Percentiles rank a stretch among this genome's conserved stretches.
These are phyloP conservation scores for Castanea sativa DNA, from an alignment of 306 rosid genomes.

Conservation along the genomic window DNA sequence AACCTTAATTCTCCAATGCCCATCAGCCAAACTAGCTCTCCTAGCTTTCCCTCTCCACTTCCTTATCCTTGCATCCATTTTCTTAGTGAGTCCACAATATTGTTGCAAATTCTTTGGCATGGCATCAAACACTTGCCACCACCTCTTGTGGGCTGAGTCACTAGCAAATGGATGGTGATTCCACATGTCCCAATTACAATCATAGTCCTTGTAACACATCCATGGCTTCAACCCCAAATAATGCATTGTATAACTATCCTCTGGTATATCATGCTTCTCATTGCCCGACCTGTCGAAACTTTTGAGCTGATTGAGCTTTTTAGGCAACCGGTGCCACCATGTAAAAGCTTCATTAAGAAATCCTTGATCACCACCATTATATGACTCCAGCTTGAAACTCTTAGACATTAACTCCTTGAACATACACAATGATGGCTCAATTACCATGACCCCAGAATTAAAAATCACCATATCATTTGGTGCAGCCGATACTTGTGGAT, in stretches of 20 bases:
- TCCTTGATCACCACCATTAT: constrained; percentile 92
- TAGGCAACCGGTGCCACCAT: constrained; percentile 90
- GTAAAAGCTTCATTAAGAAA: constrained; percentile 67
- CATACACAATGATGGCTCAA: constrained; percentile 81
- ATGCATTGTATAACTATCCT: constrained; percentile 44
- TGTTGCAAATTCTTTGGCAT: constrained; percentile 51
- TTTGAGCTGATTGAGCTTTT: constrained; percentile 46
- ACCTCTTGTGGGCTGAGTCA: constrained; percentile 52
- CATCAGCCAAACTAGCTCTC: constrained; percentile 35
- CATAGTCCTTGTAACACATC: constrained; percentile 85
- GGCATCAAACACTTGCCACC: constrained; percentile 76
- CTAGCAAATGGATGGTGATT: constrained; percentile 46
- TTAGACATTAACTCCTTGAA: constrained; percentile 51
- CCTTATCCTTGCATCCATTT: constrained; percentile 40
- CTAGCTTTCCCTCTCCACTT: constrained; percentile 44
- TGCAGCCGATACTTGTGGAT: constrained; percentile 67
- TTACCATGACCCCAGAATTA: constrained; percentile 72
- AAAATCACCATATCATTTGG: constrained; percentile 44
- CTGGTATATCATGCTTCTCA: constrained; percentile 2
- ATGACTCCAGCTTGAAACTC: constrained; percentile 33
- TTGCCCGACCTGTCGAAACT: neutral
- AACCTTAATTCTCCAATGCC: constrained; percentile 59
- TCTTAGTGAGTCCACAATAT: constrained; percentile 54
- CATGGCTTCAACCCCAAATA: constrained; percentile 89
- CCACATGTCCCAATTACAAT: constrained; percentile 77